Evolutionary conservation across 306 rosid species (phyloP).

Genomic region (Nissolia schottii): DNA sequence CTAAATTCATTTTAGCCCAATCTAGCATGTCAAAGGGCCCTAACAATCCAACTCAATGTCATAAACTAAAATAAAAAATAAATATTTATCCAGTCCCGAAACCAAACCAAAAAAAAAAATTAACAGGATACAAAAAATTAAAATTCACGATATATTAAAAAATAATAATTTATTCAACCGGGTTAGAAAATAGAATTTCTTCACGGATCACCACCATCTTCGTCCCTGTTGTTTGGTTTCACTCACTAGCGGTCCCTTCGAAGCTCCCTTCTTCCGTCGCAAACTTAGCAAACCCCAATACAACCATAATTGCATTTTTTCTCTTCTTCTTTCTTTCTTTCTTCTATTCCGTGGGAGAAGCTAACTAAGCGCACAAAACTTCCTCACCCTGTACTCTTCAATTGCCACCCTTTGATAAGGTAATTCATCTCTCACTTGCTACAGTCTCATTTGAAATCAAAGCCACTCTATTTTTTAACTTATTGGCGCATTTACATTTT

Average conservation of each 20-base stretch:
- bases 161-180: no score
- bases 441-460: background rate
- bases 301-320: background rate
- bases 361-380: background rate
- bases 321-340: background rate
- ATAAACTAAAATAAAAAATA: no score
- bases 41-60: no score
- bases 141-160: no score
- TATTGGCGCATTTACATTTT: background rate
- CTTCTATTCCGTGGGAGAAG: background rate
- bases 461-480: background rate
- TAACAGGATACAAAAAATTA: no score
- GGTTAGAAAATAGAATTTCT: no score
- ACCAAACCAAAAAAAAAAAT: no score
- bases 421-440: background rate
- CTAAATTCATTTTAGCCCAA: no score
- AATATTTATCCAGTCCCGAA: no score
- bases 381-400: slow-evolving; percentile 3
- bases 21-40: no score
- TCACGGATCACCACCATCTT: background rate
- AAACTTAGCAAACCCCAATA: slow-evolving; percentile 1
- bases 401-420: slow-evolving; percentile 17
- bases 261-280: slow-evolving; percentile 10
- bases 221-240: slow-evolving; percentile 14
- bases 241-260: slow-evolving; percentile 33